These are phyloP conservation scores for Ottelia alismoides DNA, from an alignment of 106 monocot genomes.

Conservation along the genomic window DNA sequence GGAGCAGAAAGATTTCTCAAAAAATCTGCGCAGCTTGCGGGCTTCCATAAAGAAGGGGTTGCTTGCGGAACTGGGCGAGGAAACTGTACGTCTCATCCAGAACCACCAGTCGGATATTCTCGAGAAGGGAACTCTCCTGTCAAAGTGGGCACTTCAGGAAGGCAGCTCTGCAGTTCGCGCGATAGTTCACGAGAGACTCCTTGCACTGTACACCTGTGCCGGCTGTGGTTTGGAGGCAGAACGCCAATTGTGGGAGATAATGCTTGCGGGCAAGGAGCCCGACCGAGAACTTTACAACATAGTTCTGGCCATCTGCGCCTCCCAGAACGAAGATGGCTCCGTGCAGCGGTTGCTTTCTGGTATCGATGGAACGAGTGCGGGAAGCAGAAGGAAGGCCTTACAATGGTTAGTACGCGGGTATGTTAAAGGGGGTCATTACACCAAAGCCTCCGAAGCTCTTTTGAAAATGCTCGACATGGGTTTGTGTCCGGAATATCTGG, in stretches of 20 bases:
- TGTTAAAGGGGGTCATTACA: constrained; percentile 76
- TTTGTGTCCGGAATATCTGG: constrained; percentile 61
- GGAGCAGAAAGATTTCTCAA: constrained; percentile 96
- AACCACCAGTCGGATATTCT: constrained; percentile 57
- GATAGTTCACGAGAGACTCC: constrained; percentile 76
- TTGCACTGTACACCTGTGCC: constrained; percentile 80
- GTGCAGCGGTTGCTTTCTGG: constrained; percentile 58
- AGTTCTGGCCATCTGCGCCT: constrained; percentile 84
- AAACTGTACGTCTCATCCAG: constrained; percentile 22
- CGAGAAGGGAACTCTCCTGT: constrained; percentile 32
- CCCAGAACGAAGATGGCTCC: constrained; percentile 63
- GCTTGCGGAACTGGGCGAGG: constrained; percentile 32
- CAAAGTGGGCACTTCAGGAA: constrained; percentile 66
- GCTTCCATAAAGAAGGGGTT: constrained; percentile 28
- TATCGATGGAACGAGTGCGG: constrained; percentile 26
- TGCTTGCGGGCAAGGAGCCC: constrained; percentile 60
- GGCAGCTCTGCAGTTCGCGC: constrained; percentile 29
- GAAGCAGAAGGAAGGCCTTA: constrained; percentile 46
- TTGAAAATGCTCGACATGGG: constrained; percentile 62
- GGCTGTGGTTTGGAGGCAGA: constrained; percentile 72
- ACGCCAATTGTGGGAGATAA: constrained; percentile 75
- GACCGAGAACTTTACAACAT: constrained; percentile 59
- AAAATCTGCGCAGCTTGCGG: constrained; percentile 51
- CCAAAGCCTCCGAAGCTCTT: constrained; percentile 67
- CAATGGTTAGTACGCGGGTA: constrained; percentile 82